Evolutionary conservation across 148 eudicot genomes (phyloP), one percentile per base, ranked within the genome.

Genomic region (Heliosperma pusillum): DNA sequence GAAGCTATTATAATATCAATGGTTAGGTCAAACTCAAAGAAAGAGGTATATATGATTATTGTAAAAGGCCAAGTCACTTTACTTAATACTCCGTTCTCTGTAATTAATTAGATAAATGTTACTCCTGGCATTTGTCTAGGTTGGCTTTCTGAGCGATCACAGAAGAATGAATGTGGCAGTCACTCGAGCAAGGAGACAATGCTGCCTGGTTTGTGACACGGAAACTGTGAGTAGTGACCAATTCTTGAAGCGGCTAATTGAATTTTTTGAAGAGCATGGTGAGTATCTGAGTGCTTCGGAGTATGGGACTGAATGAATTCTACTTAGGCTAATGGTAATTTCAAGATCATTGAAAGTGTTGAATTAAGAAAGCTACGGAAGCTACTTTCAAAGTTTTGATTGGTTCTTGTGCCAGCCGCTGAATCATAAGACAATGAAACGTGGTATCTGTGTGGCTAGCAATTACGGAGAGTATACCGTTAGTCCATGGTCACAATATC

Each of bases 81-180:
- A 66, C 30, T 47, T 30, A 15, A 12, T 47, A 10, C 3, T 47
- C 17, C 12, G 55, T 50, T 12, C 5, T 65, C 33, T 2, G 10
- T 25, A 68, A 27, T 10, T 68, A 5, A 16, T 45, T 30, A 2
- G 53, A 55, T 56, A 27, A n/a, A 26, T 25, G 53, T 33, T 59
- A 27, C 17, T 10, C 55, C 55, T 36, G 42, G 42, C 4, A 50
- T 69, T 47, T 71, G 30, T 80, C 55, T 86, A 95, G 98, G 98
- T 92, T 65, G 97, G 99, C 3, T 92, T 95, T 90, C 77, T 95
- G 71, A 88, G 92, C 71, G 99, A 95, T 69, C 92, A 82, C 29
- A 89, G 99, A 81, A 86, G 99, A 77, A 95, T 90, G 99, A 95
- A 95, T 78, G 97, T 95, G 79, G 99, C 97, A 21, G 99, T 95